Evolutionary conservation across 176 grass and related monocot genomes (phyloP), one percentile per base, ranked within the genome.

Genomic region (Alloteropsis semialata): DNA sequence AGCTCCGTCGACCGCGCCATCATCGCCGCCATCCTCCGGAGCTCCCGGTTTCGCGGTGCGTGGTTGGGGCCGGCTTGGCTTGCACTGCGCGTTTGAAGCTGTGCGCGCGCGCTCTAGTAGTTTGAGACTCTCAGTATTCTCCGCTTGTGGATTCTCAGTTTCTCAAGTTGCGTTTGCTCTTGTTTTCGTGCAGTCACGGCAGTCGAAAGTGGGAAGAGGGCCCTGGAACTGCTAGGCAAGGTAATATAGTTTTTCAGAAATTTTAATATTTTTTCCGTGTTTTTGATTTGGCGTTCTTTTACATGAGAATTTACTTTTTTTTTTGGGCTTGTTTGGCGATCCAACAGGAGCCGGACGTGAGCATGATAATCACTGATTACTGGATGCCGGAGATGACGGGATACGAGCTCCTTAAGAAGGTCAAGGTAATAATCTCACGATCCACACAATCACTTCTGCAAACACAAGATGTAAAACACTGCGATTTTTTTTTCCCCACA

Each of bases 321-420:
- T 48, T 14, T 22, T 66, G n/a, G n/a, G n/a, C 33, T 25, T 8
- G 1, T 36, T 7, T 39, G 39, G 34, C 1, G 43, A 38, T 65
- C 3, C 6, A 16, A n/a, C 56, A 98, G 96, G 96, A 99, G 84
- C 83, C 85, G 28, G 93, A 91, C 33, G 89, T 99, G 81, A 88
- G 89, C 70, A 89, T 99, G 96, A 96, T 99, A 54, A 94, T 99
- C 21, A 99, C 93, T 3, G 96, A 99, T 75, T 99, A 99, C 76
- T 99, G 96, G 82, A 99, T 99, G 96, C 93, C 96, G 46, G 91
- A 99, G 72, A 99, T 96, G 96, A 99, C 89, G 62, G 96, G 96
- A 36, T 99, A 94, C 74, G 91, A 96, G 43, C 93, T 99, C 19
- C 89, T 99, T 4, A 95, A 95, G 80, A 93, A 88, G 72, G 77